Evolutionary conservation across 148 eudicot species (phyloP).

Genomic region (Diospyros kaki): DNA sequence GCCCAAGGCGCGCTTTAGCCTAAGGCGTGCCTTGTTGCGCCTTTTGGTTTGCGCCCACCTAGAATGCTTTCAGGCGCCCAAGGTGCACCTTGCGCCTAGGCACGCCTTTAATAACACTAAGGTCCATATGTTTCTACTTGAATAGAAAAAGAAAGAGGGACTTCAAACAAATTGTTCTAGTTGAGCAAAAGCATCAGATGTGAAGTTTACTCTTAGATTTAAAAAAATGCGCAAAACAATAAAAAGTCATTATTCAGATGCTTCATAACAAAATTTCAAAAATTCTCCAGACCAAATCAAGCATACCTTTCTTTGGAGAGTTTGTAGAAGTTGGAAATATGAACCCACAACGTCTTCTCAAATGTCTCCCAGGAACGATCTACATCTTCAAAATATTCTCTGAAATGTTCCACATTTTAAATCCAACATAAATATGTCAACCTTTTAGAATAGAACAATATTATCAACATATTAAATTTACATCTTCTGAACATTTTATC

Average conservation of each 20-base stretch:
- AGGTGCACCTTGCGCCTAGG: no score
- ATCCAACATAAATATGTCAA: slow-evolving; percentile 2
- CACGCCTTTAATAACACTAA: no score
- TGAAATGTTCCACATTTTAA: slow-evolving; percentile 28
- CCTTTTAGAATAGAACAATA: neutral
- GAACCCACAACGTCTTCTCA: slow-evolving; percentile 91
- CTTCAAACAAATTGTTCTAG: neutral
- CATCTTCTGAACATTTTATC: neutral
- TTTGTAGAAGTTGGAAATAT: slow-evolving; percentile 72
- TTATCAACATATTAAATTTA: neutral
- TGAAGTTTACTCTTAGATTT: slow-evolving; percentile 8
- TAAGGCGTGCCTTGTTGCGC: no score
- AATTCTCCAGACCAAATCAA: slow-evolving; percentile 3
- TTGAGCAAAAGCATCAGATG: neutral
- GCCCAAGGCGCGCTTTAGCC: no score
- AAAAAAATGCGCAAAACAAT: neutral
- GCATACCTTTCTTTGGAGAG: slow-evolving; percentile 87
- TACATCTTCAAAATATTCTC: slow-evolving; percentile 98
- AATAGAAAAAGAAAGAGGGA: neutral
- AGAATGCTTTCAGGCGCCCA: no score
- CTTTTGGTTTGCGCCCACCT: no score
- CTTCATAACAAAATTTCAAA: neutral
- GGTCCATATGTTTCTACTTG: neutral
- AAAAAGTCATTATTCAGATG: neutral
- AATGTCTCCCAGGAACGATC: slow-evolving; percentile 98